phyloP scores from a whole-genome alignment of 306 rosid species.

The Mimosa bimucronata region DNA sequence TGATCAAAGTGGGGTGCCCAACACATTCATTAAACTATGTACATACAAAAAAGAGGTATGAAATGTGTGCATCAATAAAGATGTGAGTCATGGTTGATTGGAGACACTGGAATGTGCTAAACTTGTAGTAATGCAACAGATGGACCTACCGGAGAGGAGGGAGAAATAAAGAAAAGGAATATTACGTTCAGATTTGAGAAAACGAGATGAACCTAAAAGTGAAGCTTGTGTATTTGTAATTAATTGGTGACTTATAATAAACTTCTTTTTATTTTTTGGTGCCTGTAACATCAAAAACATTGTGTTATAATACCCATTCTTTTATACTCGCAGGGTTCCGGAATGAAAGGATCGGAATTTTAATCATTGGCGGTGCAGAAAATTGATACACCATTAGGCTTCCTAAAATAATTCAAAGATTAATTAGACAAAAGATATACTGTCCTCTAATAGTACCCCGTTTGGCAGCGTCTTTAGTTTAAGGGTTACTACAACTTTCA shows the following conservation, averaged over 20 bases:
- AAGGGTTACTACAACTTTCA: too few relatives aligned
- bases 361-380: neutral
- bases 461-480: too few relatives aligned
- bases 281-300: neutral
- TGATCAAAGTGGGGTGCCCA: constrained; percentile 46
- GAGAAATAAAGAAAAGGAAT: neutral
- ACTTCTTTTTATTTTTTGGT: neutral
- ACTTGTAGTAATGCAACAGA: constrained; percentile 15
- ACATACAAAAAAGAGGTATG: constrained; percentile 42
- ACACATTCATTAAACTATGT: constrained; percentile 34
- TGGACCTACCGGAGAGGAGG: neutral
- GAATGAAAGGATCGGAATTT: neutral
- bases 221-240: neutral
- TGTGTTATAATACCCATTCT: neutral
- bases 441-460: neutral
- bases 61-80: constrained; percentile 46
- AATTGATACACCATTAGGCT: neutral
- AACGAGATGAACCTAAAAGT: constrained; percentile 4
- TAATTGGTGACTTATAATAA: neutral
- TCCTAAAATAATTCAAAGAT: neutral
- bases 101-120: constrained; percentile 48
- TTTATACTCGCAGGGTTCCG: neutral
- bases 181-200: neutral
- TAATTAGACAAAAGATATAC: neutral
- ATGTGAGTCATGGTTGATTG: constrained; percentile 15